Base-by-base conservation (phyloP, 169 alveolate genomes). In the Eimeria maxima region DNA sequence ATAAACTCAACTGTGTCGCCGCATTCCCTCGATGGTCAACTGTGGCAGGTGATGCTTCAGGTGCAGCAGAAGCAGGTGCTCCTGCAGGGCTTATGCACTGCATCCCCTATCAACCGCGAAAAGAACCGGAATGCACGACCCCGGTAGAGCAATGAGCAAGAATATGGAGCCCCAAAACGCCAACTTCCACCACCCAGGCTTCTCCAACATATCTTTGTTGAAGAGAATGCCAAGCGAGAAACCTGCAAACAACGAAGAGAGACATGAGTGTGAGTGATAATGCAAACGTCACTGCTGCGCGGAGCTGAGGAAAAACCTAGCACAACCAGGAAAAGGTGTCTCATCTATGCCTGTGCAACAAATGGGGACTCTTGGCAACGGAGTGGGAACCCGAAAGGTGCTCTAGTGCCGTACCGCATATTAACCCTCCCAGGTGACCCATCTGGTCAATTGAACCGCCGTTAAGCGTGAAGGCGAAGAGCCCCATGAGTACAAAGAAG, bases 381-480 rank as follows among this genome's bases (percentile, higher is more conserved):
- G 29, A 57, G 16, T 55, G 92, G 69, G 29, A 63, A 57, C 88
- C 67, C 50, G 29, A 6, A 27, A 55, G 22, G 5, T 24, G 44
- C 24, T 63, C 42, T 11, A n/a, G 14, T 27, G 45, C 42, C 87
- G 83, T 73, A 97, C 98, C 98, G 88, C 97, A 95, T 16, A 97
- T 93, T 22, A 97, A 80, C n/a, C 98, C 98, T 83, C 98, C 98
- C 84, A 97, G 96, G 87, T 97, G 98, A 2, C 98, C 98, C 97
- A 97, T 90, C 91, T 97, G 98, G 89, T 97, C 98, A 63, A 97
- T 96, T 53, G 97, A 97, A 7, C 97, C 96, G 60, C 98, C 97
- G 57, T 97, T 97, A 86, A 97, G 96, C 22, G 98, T 97, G 96
- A 97, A 97, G 55, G 97, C 97, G 45, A 97, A 96, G 53, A 97